Percentiles rank a stretch among this genome's conserved stretches.
Conservation (phyloP, 208 protist genomes). For the Naegleria gruberi region DNA sequence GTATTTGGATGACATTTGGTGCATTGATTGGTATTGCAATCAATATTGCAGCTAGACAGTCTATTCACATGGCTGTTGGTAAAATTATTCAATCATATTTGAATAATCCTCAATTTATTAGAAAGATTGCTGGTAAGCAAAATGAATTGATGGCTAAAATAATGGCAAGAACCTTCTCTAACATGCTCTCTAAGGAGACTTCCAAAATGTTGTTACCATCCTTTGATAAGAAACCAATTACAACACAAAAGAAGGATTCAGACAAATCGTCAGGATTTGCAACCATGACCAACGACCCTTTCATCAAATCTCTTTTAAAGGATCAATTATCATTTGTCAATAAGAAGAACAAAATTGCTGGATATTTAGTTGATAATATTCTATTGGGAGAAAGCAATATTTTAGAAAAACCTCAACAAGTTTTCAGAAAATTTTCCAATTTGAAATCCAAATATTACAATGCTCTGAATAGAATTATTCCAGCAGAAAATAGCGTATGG, state of each 20-base stretch:
- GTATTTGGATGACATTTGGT: background rate
- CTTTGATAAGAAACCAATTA: background rate
- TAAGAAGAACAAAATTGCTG: background rate
- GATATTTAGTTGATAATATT: background rate
- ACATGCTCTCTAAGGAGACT: background rate
- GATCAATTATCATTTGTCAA: background rate
- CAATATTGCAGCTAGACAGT: background rate
- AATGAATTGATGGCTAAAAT: background rate
- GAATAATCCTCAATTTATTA: background rate
- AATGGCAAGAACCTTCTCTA: background rate
- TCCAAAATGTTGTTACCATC: background rate
- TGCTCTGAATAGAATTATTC: background rate
- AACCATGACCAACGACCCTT: background rate
- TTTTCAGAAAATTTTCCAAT: background rate
- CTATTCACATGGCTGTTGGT: background rate
- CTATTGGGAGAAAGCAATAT: background rate
- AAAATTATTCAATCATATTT: background rate
- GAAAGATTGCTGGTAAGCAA: background rate
- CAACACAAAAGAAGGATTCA: background rate
- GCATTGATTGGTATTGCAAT: background rate
- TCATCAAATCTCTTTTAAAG: background rate
- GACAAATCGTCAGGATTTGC: background rate
- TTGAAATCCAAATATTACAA: background rate
- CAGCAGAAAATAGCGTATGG: background rate
- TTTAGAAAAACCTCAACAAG: too few species aligned